Base-by-base conservation (phyloP, 257 asterid genomes). In the Leonotis leonurus region DNA sequence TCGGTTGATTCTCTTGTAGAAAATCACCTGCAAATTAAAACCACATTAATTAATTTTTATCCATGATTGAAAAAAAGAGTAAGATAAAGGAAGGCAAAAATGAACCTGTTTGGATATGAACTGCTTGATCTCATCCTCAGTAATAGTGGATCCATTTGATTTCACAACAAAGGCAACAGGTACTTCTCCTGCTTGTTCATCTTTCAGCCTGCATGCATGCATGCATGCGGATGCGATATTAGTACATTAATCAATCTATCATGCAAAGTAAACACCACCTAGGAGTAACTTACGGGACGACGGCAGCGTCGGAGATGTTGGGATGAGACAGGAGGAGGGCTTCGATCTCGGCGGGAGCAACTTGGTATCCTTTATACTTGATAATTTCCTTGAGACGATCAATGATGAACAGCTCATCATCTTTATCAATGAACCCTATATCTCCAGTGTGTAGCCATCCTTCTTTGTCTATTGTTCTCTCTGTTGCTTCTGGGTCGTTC, bases 391-490 rank as follows among this genome's bases (percentile, higher is more conserved):
- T 92, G 22, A 86, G 65, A 0, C 98, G 84, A 56, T 92, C 98
- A 1, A 92, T 96, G 2, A 92, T 89, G 75, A 92, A 92, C 10
- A 92, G 85, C 60, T 92, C 98, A 13, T 92, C 95, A 13, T 92
- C 96, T 0, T 64, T 78, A 24, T 89, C 98, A 1, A 92, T 86
- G 73, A 60, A 78, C 24, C 98, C 96, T 5, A 91, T 67, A 27
- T 91, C 98, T 0, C 95, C 98, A 0, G 98, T 91, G 70, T 89
- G 96, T n/a, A 92, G 56, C 98, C 98, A 92, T 1, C 97, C 95
- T n/a, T 89, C 83, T 51, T 77, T 80, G 76, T 91, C 95, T 16
- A 92, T 86, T 25, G 95, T 91, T 43, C 64, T 75, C 40, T 75
- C 74, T 0, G 98, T 92, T 1, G 98, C 76, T 43, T 73, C 86